phyloP scores from a whole-genome alignment of 441 rosid species.

The Adansonia gregorii region DNA sequence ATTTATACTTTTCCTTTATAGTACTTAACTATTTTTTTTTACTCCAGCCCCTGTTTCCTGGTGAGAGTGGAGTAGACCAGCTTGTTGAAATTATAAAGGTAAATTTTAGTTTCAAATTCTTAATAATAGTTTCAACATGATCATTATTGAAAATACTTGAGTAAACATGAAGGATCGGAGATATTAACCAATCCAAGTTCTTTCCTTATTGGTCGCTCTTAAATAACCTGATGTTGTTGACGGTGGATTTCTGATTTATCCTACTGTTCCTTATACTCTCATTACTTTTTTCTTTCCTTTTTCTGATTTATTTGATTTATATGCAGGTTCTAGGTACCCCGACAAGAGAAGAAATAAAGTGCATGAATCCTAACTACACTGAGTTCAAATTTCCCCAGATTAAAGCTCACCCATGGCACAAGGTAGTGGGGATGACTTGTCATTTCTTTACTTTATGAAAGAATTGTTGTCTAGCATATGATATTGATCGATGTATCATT shows the following conservation, averaged over 20 bases:
- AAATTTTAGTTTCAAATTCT: slow-evolving; percentile 42
- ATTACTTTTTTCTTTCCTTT: neutral
- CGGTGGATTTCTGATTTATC: neutral
- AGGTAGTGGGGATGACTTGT: slow-evolving; percentile 48
- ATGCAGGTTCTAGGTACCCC: slow-evolving; percentile 93
- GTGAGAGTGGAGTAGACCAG: slow-evolving; percentile 97
- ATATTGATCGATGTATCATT: slow-evolving; percentile 9
- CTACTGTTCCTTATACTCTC: neutral
- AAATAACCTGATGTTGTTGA: neutral
- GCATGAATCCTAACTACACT: slow-evolving; percentile 97
- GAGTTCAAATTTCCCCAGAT: slow-evolving; percentile 96
- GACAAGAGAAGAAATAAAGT: slow-evolving; percentile 93
- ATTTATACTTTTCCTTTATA: neutral
- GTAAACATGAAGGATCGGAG: neutral
- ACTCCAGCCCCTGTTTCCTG: slow-evolving; percentile 59
- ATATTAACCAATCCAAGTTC: neutral
- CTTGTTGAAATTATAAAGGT: slow-evolving; percentile 97
- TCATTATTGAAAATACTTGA: neutral
- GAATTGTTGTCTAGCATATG: neutral
- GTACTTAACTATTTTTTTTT: slow-evolving; percentile 23
- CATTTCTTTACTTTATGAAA: slow-evolving; percentile 10
- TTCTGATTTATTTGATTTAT: slow-evolving; percentile 21
- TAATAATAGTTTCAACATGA: slow-evolving; percentile 3
- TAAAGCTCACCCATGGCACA: slow-evolving; percentile 98
- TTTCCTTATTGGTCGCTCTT: neutral